Percentiles rank a stretch among this genome's conserved stretches.
These are phyloP conservation scores for Boletus reticuloceps DNA, from an alignment of 768 basidiomycete species.

Conservation along the genomic window DNA sequence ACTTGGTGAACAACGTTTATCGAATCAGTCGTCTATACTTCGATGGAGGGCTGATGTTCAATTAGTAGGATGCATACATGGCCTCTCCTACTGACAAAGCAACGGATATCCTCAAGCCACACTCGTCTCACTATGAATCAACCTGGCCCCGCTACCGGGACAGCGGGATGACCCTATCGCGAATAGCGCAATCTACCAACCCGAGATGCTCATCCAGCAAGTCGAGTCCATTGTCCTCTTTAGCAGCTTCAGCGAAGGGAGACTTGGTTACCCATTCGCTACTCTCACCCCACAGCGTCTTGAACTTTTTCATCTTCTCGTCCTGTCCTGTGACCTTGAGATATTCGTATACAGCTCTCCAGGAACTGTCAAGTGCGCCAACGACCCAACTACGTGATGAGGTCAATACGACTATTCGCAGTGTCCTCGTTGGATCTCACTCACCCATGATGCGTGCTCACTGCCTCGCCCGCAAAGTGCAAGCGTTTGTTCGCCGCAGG, in stretches of 20 bases:
- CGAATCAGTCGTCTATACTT: too few species aligned
- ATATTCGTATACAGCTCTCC: slow-evolving; percentile 32
- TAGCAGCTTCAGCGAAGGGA: not conserved
- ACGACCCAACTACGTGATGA: slow-evolving; percentile 32
- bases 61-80: too few species aligned
- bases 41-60: too few species aligned
- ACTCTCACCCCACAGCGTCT: slow-evolving; percentile 27
- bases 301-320: slow-evolving; percentile 16
- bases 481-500: slow-evolving; percentile 23
- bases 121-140: too few species aligned
- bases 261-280: slow-evolving; percentile 22
- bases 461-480: slow-evolving; percentile 12
- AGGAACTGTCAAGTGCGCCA: slow-evolving; percentile 37
- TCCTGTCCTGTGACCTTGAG: slow-evolving; percentile 11
- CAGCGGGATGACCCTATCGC: not conserved
- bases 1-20: too few species aligned
- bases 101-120: too few species aligned
- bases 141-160: too few species aligned
- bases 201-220: slow-evolving; percentile 2
- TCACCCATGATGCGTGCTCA: slow-evolving; percentile 38
- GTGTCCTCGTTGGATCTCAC: slow-evolving; percentile 1
- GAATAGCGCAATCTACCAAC: not conserved
- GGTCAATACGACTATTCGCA: not conserved
- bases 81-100: too few species aligned
- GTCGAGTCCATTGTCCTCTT: not conserved